Evolutionary conservation across 768 basidiomycete genomes (phyloP).

Genomic region (Xerocomus spinulosus): DNA sequence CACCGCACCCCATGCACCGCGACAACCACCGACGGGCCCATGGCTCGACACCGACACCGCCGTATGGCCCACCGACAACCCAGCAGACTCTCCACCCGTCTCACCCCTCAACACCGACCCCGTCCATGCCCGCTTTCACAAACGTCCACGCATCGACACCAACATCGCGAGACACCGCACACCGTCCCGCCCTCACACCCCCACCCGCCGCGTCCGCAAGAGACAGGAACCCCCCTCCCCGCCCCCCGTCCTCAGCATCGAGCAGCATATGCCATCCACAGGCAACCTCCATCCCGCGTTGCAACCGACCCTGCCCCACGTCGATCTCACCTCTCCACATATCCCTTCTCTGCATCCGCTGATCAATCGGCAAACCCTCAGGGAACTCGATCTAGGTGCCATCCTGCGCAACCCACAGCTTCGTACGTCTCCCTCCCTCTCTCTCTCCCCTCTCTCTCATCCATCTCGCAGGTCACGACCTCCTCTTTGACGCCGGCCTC

Average conservation of each 20-base stretch:
- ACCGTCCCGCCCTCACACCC: constrained; percentile 18
- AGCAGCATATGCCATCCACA: constrained; percentile 19
- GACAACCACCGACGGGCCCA: constrained; percentile 35
- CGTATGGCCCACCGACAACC: constrained; percentile 39
- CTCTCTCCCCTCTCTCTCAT: background rate
- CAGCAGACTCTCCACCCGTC: constrained; percentile 31
- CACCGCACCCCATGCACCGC: constrained; percentile 41
- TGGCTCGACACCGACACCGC: constrained; percentile 31
- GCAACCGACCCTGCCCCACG: constrained; percentile 30
- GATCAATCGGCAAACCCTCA: constrained; percentile 79
- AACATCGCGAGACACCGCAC: constrained; percentile 10
- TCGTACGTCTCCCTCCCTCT: constrained; percentile 49
- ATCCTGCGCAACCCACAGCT: constrained; percentile 89
- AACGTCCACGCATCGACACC: constrained; percentile 32
- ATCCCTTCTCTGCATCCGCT: constrained; percentile 69
- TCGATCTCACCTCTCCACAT: constrained; percentile 45
- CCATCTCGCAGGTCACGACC: constrained; percentile 64
- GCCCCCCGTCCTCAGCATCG: constrained; percentile 21
- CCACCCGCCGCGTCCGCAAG: constrained; percentile 30
- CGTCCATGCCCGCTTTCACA: constrained; percentile 19
- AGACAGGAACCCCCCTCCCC: constrained; percentile 24
- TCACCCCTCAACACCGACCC: constrained; percentile 39
- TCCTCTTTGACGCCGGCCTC: constrained; percentile 81
- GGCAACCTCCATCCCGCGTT: constrained; percentile 25
- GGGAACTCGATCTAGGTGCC: constrained; percentile 78